Percentiles rank a stretch among this genome's conserved stretches.
phyloP scores from a whole-genome alignment of 345 rosid species.

The Microthlaspi erraticum region DNA sequence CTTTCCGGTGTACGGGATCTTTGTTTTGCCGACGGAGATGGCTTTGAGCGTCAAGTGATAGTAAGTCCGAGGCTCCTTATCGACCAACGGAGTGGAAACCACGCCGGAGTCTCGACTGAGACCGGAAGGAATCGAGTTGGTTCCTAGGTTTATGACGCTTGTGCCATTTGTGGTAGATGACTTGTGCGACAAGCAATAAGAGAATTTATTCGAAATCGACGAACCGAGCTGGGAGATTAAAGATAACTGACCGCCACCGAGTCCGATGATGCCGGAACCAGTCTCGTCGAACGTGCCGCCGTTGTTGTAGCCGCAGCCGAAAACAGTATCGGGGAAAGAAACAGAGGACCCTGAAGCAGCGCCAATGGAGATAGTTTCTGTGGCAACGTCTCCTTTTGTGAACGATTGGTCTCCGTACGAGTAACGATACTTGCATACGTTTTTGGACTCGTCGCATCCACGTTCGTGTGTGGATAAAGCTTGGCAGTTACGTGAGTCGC shows the following conservation, averaged over 20 bases:
- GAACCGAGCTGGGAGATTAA: constrained; percentile 56
- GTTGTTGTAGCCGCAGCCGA: constrained; percentile 64
- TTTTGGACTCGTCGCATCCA: constrained; percentile 19
- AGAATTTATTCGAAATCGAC: constrained; percentile 56
- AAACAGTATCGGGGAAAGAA: constrained; percentile 38
- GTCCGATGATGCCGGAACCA: constrained; percentile 64
- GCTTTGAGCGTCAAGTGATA: constrained; percentile 54
- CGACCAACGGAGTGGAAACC: constrained; percentile 53
- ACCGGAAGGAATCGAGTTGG: constrained; percentile 52
- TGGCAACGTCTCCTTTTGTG: constrained; percentile 52
- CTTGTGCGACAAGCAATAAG: constrained; percentile 63
- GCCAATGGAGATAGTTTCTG: constrained; percentile 53
- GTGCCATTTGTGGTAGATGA: constrained; percentile 31
- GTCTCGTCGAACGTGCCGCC: constrained; percentile 48
- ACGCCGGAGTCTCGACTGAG: constrained; percentile 25
- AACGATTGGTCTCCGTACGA: constrained; percentile 50
- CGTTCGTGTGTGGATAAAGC: constrained; percentile 30
- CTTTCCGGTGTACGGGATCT: constrained; percentile 43
- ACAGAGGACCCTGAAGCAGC: constrained; percentile 51
- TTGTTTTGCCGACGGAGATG: constrained; percentile 50
- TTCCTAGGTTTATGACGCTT: constrained; percentile 63
- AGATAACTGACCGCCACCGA: constrained; percentile 60
- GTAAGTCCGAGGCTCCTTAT: constrained; percentile 49
- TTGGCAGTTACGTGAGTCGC: constrained; percentile 49
- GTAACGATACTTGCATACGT: constrained; percentile 44